phyloP scores from a whole-genome alignment of 768 basidiomycete genomes.

The Astraeus odoratus region DNA sequence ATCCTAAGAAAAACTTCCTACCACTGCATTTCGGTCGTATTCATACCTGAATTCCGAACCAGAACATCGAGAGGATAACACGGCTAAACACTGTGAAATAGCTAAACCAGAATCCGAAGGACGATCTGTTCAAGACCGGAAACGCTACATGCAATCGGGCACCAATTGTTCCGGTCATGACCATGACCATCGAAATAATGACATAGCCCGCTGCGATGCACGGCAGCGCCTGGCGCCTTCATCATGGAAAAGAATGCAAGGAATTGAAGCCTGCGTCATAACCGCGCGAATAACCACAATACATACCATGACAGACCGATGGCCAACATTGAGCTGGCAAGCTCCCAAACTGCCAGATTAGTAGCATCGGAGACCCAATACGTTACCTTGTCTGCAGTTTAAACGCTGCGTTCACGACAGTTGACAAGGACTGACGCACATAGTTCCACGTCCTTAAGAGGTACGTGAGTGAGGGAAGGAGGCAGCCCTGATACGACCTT shows the following conservation, averaged over 20 bases:
- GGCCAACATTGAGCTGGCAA: conserved; percentile 72
- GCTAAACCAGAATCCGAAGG: conserved; percentile 86
- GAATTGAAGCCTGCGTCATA: neutral
- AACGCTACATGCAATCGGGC: conserved; percentile 75
- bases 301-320: conserved; percentile 64
- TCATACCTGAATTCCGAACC: conserved; percentile 67
- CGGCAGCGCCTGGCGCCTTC: conserved; percentile 57
- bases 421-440: too few relatives aligned
- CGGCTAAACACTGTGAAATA: conserved; percentile 82
- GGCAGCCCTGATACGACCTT: too few relatives aligned
- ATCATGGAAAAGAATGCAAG: too few relatives aligned
- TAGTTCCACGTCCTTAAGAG: too few relatives aligned
- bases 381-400: conserved; percentile 9
- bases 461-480: too few relatives aligned
- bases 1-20: neutral
- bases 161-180: conserved; percentile 76
- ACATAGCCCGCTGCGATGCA: conserved; percentile 68
- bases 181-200: conserved; percentile 69
- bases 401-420: conserved; percentile 16
- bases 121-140: conserved; percentile 70
- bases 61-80: conserved; percentile 72
- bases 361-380: conserved; percentile 24
- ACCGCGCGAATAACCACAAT: neutral
- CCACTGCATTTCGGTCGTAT: neutral
- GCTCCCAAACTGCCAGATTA: conserved; percentile 18